Evolutionary conservation across 2,329 filamentous ascomycete genomes (phyloP), one percentile per base, ranked within the genome.

Genomic region (Arthrocladium fulminans): DNA sequence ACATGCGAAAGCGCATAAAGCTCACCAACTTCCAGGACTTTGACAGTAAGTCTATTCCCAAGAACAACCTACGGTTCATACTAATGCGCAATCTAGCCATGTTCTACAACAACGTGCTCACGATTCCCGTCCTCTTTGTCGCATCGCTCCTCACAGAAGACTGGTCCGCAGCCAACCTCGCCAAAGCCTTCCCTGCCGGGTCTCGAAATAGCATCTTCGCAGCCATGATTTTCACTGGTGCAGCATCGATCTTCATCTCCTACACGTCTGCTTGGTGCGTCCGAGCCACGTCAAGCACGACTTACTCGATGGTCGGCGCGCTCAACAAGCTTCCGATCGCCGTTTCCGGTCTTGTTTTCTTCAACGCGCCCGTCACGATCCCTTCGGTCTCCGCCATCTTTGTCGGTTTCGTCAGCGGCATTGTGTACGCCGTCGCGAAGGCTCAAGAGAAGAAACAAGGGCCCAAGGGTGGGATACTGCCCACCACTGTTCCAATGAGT

Each of bases 1-100:
- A 85, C 58, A 97, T 96, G 90, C 84, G 92, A 65, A 97, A 97
- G 77, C 84, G 94, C 57, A 97, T 98, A 67, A 97, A 97, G 83
- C 81, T 94, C 71, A 96, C 94, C 74, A 96, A 95, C 76, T 97
- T 98, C 73, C 96, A 95, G 77, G 92, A 97, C 67, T 97, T 94
- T 75, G 92, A 98, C 68, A 95, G 90, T 96, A 77, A 71, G 90
- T 81, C 38, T 10, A 37, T 27, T 3, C 2, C 17, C 27, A 13
- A n/a, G 22, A 9, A 2, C 25, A 23, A 3, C 22, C 49, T 22
- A 40, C 9, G 35, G 23, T 46, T 52, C 23, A 17, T 54, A 40
- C 66, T 73, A 59, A 69, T 62, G n/a, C 37, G 3, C 7, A 35
- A 30, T 48, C 41, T 56, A 97, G 90, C 89, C 63, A 98, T 97